Evolutionary conservation across 2,329 filamentous ascomycete genomes (phyloP), one percentile per base, ranked within the genome.

Genomic region (Dothistroma pini): DNA sequence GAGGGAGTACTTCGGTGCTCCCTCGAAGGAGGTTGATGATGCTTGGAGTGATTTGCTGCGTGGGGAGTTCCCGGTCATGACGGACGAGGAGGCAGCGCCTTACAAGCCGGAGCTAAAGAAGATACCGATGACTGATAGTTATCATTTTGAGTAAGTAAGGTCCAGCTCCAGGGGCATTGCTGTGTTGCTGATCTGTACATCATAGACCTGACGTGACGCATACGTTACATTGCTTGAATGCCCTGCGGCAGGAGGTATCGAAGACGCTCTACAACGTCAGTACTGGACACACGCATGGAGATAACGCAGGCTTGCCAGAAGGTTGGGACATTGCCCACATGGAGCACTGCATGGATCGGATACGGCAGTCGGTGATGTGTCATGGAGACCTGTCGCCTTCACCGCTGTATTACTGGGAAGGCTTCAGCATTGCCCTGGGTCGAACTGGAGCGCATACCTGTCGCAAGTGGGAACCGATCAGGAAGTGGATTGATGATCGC

Each of bases 221-320:
- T 47, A 63, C 57, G 10, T 58, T 69, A 3, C 67, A 66, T 54
- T 69, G 67, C 47, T 50, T 69, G n/a, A 67, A 66, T 47, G 59
- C 58, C 16, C n/a, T 68, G 6, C 67, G 67, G 25, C 55, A 59
- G 34, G 57, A 63, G 16, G 44, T 68, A 12, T 62, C 61, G 25
- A 58, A 58, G 21, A 58, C 52, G 6, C 31, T 66, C 2, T 69
- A 67, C 57, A 66, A 61, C 31, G 34, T 52, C 7, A 57, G 61
- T 10, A 25, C 34, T n/a, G 32, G 21, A n/a, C 56, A 58, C 14
- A 41, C 25, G 5, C 55, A 65, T 9, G 25, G 48, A 14, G 32
- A n/a, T 4, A 34, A 8, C 10, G 29, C 25, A 34, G 54, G 41
- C 12, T 21, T 60, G 1, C 61, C 62, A 1, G 57, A 51, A 16